Base-by-base conservation (phyloP, 208 protist genomes). In the Wallacemonas sp. region DNA sequence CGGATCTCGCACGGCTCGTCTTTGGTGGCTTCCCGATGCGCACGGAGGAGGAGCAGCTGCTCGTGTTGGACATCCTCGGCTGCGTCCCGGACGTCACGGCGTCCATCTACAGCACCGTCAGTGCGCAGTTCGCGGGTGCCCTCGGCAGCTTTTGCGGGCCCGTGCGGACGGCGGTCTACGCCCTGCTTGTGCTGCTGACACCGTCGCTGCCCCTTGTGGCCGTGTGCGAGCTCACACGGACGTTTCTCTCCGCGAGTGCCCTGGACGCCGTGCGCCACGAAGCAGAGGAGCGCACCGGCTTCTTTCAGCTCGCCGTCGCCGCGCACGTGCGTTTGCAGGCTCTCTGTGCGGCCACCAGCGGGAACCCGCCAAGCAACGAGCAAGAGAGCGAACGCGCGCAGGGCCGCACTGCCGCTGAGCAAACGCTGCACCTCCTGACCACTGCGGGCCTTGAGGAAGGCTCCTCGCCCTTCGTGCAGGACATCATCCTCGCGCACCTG, bases 401-500 rank as follows among this genome's bases (percentile, higher is more conserved):
- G 32, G 41, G 9, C 46, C 12, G 21, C 26, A 8, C 1, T 49
- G 43, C 36, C 16, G 23, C 30, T 26, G 29, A 26, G 23, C 2
- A n/a, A 58, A 2, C 68, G 21, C 30, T 19, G 27, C 54, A 17
- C 19, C 48, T 74, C 17, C 38, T 82, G 8, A 33, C 73, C 2
- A 38, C 21, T 3, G 12, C 21, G n/a, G 80, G 82, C 0, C 57
- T 88, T 24, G 32, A 34, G 11, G 76, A 85, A 17, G 19, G 23
- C 32, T 58, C 52, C 4, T 75, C 63, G 14, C 44, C 49, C 16
- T 67, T 72, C 29, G 70, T 86, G 12, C 76, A 79, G 62, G 61
- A 75, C 41, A 29, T 79, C 29, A 44, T 84, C 29, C 47, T 88
- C 36, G 67, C 68, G 39, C 85, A 80, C 62, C 41, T 80, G 33